Percentiles rank a stretch among this genome's conserved stretches.
phyloP scores from a whole-genome alignment of 2,329 filamentous ascomycete species.

The Nothophoma quercina region DNA sequence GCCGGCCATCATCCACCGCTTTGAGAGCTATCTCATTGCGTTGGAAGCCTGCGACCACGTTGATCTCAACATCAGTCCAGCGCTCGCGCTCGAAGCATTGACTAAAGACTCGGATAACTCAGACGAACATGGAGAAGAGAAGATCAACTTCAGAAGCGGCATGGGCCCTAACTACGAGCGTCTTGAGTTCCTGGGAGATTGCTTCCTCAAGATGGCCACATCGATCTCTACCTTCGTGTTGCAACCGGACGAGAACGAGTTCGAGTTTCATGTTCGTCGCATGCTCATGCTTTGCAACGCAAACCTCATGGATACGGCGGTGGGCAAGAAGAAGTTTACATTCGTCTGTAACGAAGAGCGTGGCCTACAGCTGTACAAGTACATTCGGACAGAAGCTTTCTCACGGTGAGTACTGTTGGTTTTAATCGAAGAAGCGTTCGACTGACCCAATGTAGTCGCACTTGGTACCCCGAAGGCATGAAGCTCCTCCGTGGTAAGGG shows the following conservation, averaged over 20 bases:
- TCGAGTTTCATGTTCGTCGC: conserved; percentile 84
- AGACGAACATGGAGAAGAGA: conserved; percentile 72
- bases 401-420: conserved; percentile 61
- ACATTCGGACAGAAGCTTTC: conserved; percentile 83
- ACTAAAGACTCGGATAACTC: conserved; percentile 92
- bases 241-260: conserved; percentile 81
- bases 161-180: conserved; percentile 97
- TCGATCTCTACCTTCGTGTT: conserved; percentile 84
- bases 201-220: conserved; percentile 94
- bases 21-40: conserved; percentile 83
- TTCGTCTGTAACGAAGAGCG: conserved; percentile 47
- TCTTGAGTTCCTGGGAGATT: conserved; percentile 91
- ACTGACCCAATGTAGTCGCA: conserved; percentile 59
- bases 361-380: conserved; percentile 70
- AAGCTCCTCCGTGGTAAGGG: conserved; percentile 76
- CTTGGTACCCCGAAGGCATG: conserved; percentile 88
- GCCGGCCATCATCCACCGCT: conserved; percentile 82
- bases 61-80: conserved; percentile 68
- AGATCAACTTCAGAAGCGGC: conserved; percentile 77
- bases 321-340: conserved; percentile 45
- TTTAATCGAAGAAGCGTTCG: neutral
- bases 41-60: conserved; percentile 75
- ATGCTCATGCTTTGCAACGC: conserved; percentile 93
- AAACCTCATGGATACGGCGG: conserved; percentile 81
- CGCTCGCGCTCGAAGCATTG: conserved; percentile 82